A percentile compares a stretch with the other conserved stretches of the same genome.
Conservation (phyloP, 768 basidiomycete genomes). For the Rhizopogon roseolus region DNA sequence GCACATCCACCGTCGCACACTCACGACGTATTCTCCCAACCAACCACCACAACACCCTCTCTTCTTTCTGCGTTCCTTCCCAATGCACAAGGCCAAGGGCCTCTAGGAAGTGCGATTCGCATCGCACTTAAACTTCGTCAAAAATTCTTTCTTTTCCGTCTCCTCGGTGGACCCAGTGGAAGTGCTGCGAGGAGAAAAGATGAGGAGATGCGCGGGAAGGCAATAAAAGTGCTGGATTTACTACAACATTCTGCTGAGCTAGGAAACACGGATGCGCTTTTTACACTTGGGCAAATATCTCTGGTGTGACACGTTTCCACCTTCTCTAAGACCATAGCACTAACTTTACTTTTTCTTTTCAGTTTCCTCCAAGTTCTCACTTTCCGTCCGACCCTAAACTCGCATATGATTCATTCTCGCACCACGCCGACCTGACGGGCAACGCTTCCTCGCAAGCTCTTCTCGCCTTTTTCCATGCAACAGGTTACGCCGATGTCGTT, state of each 20-base stretch:
- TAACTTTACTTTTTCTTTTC: background rate
- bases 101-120: constrained; percentile 64
- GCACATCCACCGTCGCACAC: constrained; percentile 51
- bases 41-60: constrained; percentile 39
- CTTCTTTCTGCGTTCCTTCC: constrained; percentile 65
- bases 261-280: constrained; percentile 72
- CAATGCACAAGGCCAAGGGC: constrained; percentile 71
- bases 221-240: constrained; percentile 78
- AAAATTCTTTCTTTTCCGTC: constrained; percentile 46
- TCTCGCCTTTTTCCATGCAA: constrained; percentile 84
- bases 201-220: constrained; percentile 65
- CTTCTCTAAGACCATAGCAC: background rate
- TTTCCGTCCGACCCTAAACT: constrained; percentile 56
- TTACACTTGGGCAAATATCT: constrained; percentile 60
- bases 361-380: constrained; percentile 74
- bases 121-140: constrained; percentile 64
- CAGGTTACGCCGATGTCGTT: constrained; percentile 68
- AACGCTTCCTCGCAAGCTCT: constrained; percentile 85
- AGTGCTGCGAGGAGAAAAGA: constrained; percentile 45
- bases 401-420: constrained; percentile 58
- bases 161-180: constrained; percentile 37
- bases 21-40: constrained; percentile 39
- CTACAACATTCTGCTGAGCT: constrained; percentile 78
- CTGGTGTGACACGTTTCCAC: constrained; percentile 41
- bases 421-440: constrained; percentile 66